Conservation (phyloP, 2,329 filamentous ascomycete species). For the Davidsoniella eucalypti region DNA sequence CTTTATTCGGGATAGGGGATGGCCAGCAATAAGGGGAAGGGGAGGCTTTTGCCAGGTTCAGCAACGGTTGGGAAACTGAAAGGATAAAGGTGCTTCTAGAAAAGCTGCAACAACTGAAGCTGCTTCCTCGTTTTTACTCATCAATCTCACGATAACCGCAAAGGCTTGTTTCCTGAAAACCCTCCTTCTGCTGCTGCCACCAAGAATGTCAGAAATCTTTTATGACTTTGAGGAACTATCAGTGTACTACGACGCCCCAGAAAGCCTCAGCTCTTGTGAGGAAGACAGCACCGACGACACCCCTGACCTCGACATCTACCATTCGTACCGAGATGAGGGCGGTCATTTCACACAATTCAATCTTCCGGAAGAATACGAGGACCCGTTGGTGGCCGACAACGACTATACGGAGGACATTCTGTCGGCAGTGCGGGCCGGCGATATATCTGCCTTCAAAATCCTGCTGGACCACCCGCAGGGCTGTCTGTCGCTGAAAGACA, state of each 20-base stretch:
- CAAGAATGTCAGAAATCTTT: no score
- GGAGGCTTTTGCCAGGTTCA: no score
- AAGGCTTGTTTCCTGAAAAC: no score
- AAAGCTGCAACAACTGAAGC: no score
- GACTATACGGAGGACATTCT: not conserved
- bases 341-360: conserved; percentile 1
- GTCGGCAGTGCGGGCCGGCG: not conserved
- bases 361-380: not conserved
- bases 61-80: no score
- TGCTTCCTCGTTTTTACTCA: no score
- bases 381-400: not conserved
- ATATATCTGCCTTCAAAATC: not conserved
- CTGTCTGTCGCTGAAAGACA: not conserved
- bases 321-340: conserved; percentile 3
- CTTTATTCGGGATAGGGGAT: no score
- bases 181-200: no score
- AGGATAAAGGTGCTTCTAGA: no score
- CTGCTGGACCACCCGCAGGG: not conserved
- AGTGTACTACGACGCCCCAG: conserved; percentile 6
- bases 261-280: not conserved
- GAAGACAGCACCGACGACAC: not conserved
- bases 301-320: conserved; percentile 4
- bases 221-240: conserved; percentile 4
- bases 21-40: no score
- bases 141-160: no score